Base-by-base conservation (phyloP, 2,329 filamentous ascomycete species). In the Thermoascus crustaceus region DNA sequence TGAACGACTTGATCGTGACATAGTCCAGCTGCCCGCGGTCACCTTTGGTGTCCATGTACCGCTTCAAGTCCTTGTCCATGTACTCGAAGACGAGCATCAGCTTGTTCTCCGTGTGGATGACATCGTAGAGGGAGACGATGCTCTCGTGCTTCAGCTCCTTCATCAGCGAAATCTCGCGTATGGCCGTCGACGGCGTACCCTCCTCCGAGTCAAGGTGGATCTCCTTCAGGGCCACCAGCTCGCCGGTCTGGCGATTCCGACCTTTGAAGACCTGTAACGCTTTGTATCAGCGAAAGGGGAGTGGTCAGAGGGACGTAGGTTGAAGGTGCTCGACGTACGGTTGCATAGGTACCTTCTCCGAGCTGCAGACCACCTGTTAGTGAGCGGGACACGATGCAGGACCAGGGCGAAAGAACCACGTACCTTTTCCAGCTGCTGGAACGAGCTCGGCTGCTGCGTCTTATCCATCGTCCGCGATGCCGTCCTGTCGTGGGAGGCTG, bases 111-210 rank as follows among this genome's bases (percentile, higher is more conserved):
- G 91, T 98, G 64, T 98, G 91, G 54, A 98, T 96, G 38, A 98
- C 91, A 72, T 98, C 91, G 73, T 96, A 86, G 4, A 98, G 79
- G 40, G 82, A 85, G 52, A 98, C 88, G 48, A 98, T 96, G 58
- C 95, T 96, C 61, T 95, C 88, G 64, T 98, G 91, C 66, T 96
- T 96, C 48, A 98, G 75, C 66, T 98, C 91, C 67, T 98, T 98
- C 91, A 98, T 96, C 38, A 98, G 74, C 1, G 88, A 95, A 53
- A 98, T 98, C 64, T 98, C 91, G 54, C 91, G 85, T 60, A 98
- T 98, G 30, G 91, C 91, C 0, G 91, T 98, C 34, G 85, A 93
- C 3, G 91, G 91, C 0, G 91, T 98, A 50, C 91, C 91, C 69
- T 98, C 91, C 69, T 98, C 91, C 32, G 85, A 94, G 63, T 98